Conservation (phyloP, 345 rosid species). For the Crucihimalaya himalaica region DNA sequence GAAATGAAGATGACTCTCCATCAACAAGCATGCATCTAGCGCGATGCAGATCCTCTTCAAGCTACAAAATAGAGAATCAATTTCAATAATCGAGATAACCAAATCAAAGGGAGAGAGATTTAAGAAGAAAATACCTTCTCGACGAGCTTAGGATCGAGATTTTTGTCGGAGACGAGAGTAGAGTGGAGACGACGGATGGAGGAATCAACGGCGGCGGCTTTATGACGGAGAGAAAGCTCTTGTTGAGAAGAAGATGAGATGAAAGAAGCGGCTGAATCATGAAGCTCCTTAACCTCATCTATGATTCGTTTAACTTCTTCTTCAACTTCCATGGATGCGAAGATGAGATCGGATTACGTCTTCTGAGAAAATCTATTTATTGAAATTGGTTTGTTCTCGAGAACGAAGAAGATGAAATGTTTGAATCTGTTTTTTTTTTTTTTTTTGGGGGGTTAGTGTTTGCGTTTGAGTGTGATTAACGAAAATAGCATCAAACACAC, state of each 20-base stretch:
- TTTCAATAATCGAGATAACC: background rate
- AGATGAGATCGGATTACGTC: slow-evolving; percentile 4
- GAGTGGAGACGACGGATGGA: slow-evolving; percentile 69
- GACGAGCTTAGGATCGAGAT: slow-evolving; percentile 53
- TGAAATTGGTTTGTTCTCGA: slow-evolving; percentile 1
- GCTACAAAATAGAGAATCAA: slow-evolving; percentile 36
- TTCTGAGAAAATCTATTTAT: background rate
- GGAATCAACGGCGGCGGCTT: slow-evolving; percentile 68
- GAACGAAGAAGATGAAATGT: background rate
- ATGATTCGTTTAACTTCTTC: slow-evolving; percentile 67
- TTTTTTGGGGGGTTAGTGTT: background rate
- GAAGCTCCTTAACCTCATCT: slow-evolving; percentile 78
- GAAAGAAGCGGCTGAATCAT: slow-evolving; percentile 65
- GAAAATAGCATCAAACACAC: slow-evolving; percentile 3
- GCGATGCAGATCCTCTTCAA: slow-evolving; percentile 82
- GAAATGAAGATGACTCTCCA: slow-evolving; percentile 86
- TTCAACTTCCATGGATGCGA: slow-evolving; percentile 44
- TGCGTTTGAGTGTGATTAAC: slow-evolving; percentile 3
- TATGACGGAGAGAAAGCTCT: slow-evolving; percentile 70
- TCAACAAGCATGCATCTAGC: slow-evolving; percentile 71
- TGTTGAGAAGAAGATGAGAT: slow-evolving; percentile 57
- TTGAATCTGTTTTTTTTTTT: background rate
- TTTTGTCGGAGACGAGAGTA: slow-evolving; percentile 45
- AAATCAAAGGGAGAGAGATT: background rate
- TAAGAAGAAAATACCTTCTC: slow-evolving; percentile 53